Evolutionary conservation across 495 filamentous ascomycete genomes (phyloP).

Genomic region (Thermothielavioides terrestris): DNA sequence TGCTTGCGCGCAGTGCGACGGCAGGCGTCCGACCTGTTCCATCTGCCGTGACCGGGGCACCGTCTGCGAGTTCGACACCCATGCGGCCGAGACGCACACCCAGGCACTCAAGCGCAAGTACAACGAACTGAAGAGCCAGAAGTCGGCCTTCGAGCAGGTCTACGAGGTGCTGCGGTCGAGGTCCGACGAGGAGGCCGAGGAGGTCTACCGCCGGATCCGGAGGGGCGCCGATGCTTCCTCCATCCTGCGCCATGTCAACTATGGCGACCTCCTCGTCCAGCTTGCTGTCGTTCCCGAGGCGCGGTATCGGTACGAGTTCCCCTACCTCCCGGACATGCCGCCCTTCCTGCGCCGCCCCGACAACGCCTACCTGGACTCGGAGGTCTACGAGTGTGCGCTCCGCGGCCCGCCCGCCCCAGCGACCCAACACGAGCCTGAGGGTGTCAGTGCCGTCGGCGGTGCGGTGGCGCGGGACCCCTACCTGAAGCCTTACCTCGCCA

Average conservation of each 20-base stretch:
- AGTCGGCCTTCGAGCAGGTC: conserved; percentile 28
- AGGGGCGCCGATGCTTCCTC: conserved; percentile 26
- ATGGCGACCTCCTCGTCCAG: conserved; percentile 34
- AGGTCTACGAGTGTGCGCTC: conserved; percentile 23
- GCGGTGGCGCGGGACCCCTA: conserved; percentile 24
- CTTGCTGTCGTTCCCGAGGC: conserved; percentile 31
- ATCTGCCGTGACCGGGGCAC: conserved; percentile 28
- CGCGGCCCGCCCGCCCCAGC: neutral
- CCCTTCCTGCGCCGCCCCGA: conserved; percentile 18
- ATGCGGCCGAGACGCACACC: conserved; percentile 30
- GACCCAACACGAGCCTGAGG: neutral
- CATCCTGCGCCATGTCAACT: conserved; percentile 30
- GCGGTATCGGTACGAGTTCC: conserved; percentile 34
- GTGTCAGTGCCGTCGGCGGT: conserved; percentile 4
- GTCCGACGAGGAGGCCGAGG: conserved; percentile 26
- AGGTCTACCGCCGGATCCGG: conserved; percentile 32
- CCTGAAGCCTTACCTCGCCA: conserved; percentile 29
- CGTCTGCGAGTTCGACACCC: conserved; percentile 33
- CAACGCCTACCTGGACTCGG: conserved; percentile 34
- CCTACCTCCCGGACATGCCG: conserved; percentile 32
- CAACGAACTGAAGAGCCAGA: conserved; percentile 27
- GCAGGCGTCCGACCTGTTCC: conserved; percentile 28
- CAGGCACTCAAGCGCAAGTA: conserved; percentile 37
- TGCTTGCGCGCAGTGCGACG: conserved; percentile 29
- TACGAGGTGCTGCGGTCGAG: conserved; percentile 27